Conservation (phyloP, 352 stramenopile species). For the Phytophthora syringae region DNA sequence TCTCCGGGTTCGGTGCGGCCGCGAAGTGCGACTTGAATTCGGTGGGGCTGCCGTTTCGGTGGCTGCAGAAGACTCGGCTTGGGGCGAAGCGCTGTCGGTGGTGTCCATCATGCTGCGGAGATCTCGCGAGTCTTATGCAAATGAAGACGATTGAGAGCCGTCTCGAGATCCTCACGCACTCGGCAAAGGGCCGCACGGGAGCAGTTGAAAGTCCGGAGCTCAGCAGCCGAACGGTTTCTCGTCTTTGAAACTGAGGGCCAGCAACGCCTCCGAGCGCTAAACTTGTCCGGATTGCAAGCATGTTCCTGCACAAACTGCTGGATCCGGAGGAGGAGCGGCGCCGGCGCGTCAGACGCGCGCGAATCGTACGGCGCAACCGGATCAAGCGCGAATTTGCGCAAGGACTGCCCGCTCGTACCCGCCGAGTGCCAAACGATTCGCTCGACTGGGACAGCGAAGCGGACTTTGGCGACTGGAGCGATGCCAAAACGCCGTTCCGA, state of each 20-base stretch:
- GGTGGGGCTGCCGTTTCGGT: constrained; percentile 10
- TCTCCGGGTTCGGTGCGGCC: constrained; percentile 24
- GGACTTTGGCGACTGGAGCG: constrained; percentile 7
- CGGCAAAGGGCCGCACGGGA: constrained; percentile 19
- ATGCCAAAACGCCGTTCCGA: constrained; percentile 17
- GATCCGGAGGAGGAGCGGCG: constrained; percentile 61
- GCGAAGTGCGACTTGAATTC: constrained; percentile 22
- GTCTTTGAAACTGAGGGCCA: constrained; percentile 18
- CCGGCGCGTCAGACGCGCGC: constrained; percentile 49
- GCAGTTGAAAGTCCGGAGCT: constrained; percentile 35
- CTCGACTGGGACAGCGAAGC: constrained; percentile 18
- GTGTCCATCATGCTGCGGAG: constrained; percentile 31
- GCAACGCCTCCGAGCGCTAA: constrained; percentile 30
- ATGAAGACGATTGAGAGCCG: constrained; percentile 14
- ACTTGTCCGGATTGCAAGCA: constrained; percentile 49
- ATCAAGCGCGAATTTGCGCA: constrained; percentile 63
- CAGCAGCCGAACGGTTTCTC: constrained; percentile 31
- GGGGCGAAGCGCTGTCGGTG: constrained; percentile 6
- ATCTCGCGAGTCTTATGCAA: constrained; percentile 21
- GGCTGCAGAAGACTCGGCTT: too few relatives aligned
- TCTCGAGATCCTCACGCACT: constrained; percentile 34
- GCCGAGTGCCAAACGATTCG: constrained; percentile 14
- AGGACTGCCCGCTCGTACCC: constrained; percentile 35
- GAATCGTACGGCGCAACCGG: constrained; percentile 65
- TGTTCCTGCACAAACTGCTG: constrained; percentile 61